A percentile compares a stretch with the other conserved stretches of the same genome.
Conservation (phyloP, 2,329 filamentous ascomycete genomes). For the Canariomyces notabilis region DNA sequence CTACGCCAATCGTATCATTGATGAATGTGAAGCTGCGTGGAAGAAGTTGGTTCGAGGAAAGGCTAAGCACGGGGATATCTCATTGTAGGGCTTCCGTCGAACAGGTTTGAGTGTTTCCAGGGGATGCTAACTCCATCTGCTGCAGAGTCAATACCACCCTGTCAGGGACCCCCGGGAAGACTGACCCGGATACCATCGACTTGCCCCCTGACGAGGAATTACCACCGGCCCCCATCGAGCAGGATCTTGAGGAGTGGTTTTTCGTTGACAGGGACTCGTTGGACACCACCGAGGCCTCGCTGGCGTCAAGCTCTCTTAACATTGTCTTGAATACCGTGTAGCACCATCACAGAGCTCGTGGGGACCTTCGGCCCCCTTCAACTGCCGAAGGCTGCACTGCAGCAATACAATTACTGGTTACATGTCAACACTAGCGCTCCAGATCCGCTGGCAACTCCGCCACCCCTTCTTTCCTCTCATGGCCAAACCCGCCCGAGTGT, state of each 20-base stretch:
- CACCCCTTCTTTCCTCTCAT: too few species aligned
- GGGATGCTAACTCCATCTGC: conserved; percentile 29
- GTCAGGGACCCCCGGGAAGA: conserved; percentile 16
- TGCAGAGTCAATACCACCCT: conserved; percentile 21
- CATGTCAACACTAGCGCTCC: too few species aligned
- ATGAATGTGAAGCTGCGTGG: conserved; percentile 94
- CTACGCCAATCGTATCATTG: conserved; percentile 89
- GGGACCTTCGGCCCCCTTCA: too few species aligned
- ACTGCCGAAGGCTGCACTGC: too few species aligned
- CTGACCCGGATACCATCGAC: conserved; percentile 15
- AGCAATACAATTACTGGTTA: too few species aligned
- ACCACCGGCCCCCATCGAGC: conserved; percentile 79
- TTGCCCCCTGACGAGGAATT: conserved; percentile 75
- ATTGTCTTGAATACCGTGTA: conserved; percentile 6
- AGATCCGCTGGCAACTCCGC: too few species aligned
- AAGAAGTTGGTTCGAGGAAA: conserved; percentile 89
- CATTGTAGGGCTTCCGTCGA: conserved; percentile 56
- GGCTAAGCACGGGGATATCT: conserved; percentile 68
- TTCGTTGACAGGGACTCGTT: conserved; percentile 35
- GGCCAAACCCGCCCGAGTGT: too few species aligned
- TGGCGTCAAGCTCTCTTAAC: not conserved
- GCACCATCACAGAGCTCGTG: too few species aligned
- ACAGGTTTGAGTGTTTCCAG: not conserved
- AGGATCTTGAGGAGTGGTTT: conserved; percentile 99
- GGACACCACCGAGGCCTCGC: not conserved